A percentile compares a stretch with the other conserved stretches of the same genome.
Evolutionary conservation across 2,329 filamentous ascomycete genomes (phyloP).

Genomic region (Aureobasidium sp.): DNA sequence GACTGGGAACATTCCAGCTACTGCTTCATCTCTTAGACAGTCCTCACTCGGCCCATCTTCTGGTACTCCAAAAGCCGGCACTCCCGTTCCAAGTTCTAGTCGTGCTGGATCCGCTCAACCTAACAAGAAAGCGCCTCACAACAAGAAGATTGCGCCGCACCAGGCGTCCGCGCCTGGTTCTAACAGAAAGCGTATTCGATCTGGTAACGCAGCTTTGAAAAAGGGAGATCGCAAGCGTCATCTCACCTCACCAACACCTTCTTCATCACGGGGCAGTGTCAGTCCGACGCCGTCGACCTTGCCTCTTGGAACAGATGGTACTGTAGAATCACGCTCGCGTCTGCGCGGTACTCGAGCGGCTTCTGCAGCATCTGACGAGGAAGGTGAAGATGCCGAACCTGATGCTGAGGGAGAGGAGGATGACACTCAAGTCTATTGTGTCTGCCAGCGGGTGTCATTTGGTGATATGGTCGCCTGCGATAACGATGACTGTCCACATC

Average conservation of each 20-base stretch:
- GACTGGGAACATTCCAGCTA: conserved; percentile 44
- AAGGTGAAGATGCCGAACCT: conserved; percentile 34
- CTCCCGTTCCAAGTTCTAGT: conserved; percentile 37
- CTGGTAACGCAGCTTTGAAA: conserved; percentile 14
- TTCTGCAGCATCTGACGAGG: conserved; percentile 20
- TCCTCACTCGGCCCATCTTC: conserved; percentile 49
- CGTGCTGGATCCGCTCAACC: conserved; percentile 57
- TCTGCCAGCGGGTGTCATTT: conserved; percentile 75
- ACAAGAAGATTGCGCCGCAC: conserved; percentile 51
- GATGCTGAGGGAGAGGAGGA: conserved; percentile 58
- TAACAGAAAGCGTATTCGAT: conserved; percentile 18
- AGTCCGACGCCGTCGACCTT: conserved; percentile 29
- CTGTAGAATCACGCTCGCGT: conserved; percentile 14
- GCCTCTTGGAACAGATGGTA: conserved; percentile 25
- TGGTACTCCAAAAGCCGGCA: conserved; percentile 57
- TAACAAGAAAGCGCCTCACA: conserved; percentile 30
- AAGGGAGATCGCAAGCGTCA: conserved; percentile 30
- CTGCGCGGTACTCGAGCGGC: conserved; percentile 2
- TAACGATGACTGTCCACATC: conserved; percentile 70
- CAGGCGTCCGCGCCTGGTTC: conserved; percentile 27
- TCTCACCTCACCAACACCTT: conserved; percentile 27
- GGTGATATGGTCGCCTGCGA: conserved; percentile 88
- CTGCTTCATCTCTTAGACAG: conserved; percentile 52
- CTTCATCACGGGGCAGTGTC: conserved; percentile 22
- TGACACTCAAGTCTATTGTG: conserved; percentile 71